Evolutionary conservation across 2,329 filamentous ascomycete genomes (phyloP).

Genomic region (Aspergillus eucalypticola): DNA sequence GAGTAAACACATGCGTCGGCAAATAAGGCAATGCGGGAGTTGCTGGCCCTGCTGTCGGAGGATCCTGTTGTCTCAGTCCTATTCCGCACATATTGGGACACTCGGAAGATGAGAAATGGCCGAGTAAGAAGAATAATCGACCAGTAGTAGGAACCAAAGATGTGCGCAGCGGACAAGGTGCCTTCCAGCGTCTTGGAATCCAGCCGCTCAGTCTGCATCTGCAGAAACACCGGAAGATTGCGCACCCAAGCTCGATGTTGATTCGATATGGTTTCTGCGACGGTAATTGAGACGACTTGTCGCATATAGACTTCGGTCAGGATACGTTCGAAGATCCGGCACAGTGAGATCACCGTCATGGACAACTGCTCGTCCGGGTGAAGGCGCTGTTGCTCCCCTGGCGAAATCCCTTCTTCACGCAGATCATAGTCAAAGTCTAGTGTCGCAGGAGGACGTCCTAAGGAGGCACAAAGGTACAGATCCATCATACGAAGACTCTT

Average conservation of each 20-base stretch:
- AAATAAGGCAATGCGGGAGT: conserved; percentile 37
- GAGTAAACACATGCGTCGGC: conserved; percentile 49
- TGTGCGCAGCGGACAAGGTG: conserved; percentile 51
- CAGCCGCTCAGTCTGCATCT: conserved; percentile 48
- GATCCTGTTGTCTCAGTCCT: conserved; percentile 24
- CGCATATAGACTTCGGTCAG: conserved; percentile 47
- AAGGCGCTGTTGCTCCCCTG: conserved; percentile 20
- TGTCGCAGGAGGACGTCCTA: conserved; percentile 56
- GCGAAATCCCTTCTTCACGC: conserved; percentile 36
- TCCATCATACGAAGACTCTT: conserved; percentile 56
- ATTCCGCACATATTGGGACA: conserved; percentile 43
- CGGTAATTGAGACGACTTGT: conserved; percentile 44
- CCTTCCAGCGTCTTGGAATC: conserved; percentile 40
- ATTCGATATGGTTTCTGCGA: conserved; percentile 45
- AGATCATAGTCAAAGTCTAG: conserved; percentile 52
- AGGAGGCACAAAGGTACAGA: conserved; percentile 52
- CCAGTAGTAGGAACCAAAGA: conserved; percentile 55
- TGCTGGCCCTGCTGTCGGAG: conserved; percentile 25
- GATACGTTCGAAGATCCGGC: conserved; percentile 46
- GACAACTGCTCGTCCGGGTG: conserved; percentile 46
- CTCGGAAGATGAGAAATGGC: conserved; percentile 56
- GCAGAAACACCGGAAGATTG: conserved; percentile 46
- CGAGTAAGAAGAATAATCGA: conserved; percentile 56
- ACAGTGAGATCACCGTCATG: conserved; percentile 49
- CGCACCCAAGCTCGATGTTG: conserved; percentile 47